Percentiles rank a stretch among this genome's conserved stretches.
These are phyloP conservation scores for Fusarium humuli DNA, from an alignment of 2,329 filamentous ascomycete species.

Conservation along the genomic window DNA sequence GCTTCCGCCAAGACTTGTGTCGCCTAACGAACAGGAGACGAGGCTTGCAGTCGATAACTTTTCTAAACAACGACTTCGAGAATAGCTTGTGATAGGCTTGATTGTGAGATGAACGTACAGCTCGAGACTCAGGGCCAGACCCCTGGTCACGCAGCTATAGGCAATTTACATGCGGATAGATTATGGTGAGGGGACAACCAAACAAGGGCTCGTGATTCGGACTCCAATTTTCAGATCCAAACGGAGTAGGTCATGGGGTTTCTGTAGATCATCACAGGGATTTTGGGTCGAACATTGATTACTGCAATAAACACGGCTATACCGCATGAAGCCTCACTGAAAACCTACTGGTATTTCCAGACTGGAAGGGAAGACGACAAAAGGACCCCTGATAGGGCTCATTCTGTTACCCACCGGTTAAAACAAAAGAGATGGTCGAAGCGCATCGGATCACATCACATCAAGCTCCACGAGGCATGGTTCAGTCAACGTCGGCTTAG, in stretches of 20 bases:
- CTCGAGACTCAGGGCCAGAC: slow-evolving; percentile 17
- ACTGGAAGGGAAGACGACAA: background rate
- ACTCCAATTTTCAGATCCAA: slow-evolving; percentile 11
- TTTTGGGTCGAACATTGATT: slow-evolving; percentile 13
- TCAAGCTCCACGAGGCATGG: slow-evolving; percentile 31
- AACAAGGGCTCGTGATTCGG: slow-evolving; percentile 10
- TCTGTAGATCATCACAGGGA: slow-evolving; percentile 20
- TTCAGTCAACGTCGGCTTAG: slow-evolving; percentile 16
- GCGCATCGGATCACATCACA: slow-evolving; percentile 28
- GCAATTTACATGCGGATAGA: slow-evolving; percentile 5
- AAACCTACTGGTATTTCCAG: background rate
- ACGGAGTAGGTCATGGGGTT: slow-evolving; percentile 23
- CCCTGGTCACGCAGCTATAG: background rate
- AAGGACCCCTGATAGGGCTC: slow-evolving; percentile 13
- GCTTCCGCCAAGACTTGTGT: slow-evolving; percentile 18
- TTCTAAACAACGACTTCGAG: slow-evolving; percentile 8
- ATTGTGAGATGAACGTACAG: slow-evolving; percentile 13
- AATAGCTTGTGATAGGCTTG: slow-evolving; percentile 9
- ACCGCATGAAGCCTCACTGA: slow-evolving; percentile 10
- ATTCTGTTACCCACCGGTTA: slow-evolving; percentile 25
- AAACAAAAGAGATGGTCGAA: slow-evolving; percentile 24
- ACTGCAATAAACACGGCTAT: slow-evolving; percentile 12
- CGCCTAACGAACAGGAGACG: background rate
- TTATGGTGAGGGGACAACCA: slow-evolving; percentile 9
- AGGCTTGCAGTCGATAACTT: background rate